Base-by-base conservation (phyloP, 805 yeast genomes). In the Starmerella asiatica region DNA sequence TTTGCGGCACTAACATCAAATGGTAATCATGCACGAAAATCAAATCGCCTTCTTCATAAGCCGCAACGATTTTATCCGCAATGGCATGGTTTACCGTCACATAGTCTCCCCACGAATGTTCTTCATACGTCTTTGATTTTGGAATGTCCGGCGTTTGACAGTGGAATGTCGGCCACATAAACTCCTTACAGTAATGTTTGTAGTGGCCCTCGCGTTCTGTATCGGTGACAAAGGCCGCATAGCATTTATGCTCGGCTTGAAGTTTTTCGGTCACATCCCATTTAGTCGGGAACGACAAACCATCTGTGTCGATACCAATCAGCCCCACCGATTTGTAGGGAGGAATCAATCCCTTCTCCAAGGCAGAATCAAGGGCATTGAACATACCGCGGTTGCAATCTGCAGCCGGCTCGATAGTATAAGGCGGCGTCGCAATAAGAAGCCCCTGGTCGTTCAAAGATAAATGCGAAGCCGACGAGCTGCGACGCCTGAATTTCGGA, bases 1-100 rank as follows among this genome's bases (percentile, higher is more conserved):
- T 77, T 39, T 68, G 69, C 0, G 97, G 96, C 2, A 86, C 83
- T 32, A 88, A 63, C 62, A 91, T 67, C 45, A 88, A 65, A 60
- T 91, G 97, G 56, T 88, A 88, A 59, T 88, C 98, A 57, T 88
- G 94, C 38, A 88, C 68, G 97, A 97, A 91, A 44, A 88, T 69
- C 30, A 74, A 65, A 56, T 88, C 94, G 31, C 80, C 84, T 1
- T 69, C 69, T 49, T 75, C 73, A 58, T 88, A 86, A 1, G 65
- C 62, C 28, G 68, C 70, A 2, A 79, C 71, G 34, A 88, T 68
- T 48, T 71, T 72, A 40, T 85, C 81, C 0, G 97, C 96, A 53
- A 86, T 70, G 33, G 71, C 58, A 56, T 77, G 83, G 54, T 91
- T 91, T 46, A 88, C 67, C 1, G 66, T 61, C 48, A 73, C 74